Base-by-base conservation (phyloP, 164 flowering plant genomes). In the Magnolia changhungtana region DNA sequence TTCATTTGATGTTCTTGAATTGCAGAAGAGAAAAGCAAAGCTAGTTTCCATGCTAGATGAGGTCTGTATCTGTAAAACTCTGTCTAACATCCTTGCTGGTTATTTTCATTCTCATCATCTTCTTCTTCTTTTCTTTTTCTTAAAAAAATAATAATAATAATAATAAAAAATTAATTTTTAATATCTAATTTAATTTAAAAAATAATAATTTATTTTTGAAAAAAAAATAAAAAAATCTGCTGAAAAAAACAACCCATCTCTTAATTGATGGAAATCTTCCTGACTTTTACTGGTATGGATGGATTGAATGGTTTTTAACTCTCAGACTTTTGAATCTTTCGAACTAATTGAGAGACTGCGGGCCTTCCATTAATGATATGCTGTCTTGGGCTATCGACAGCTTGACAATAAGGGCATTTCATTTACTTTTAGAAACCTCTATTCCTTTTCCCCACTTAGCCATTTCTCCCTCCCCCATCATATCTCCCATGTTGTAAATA, bases 21-120 rank as follows among this genome's bases (percentile, higher is more conserved):
- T 94, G 79, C 98, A 96, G 85, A 90, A 88, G 79, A 86, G 95
- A 79, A 92, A 96, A 84, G 75, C 88, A 63, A 94, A 87, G 82
- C 84, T 96, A 74, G 82, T 96, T 82, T 85, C 91, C 73, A 89
- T 96, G 94, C 89, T 94, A 4, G 95, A 96, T 74, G 96, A 92
- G 97, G 99, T 95, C 84, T 18, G 67, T 59, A 31, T 8, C 6
- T 49, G 70, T 73, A 61, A 27, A 16, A 2, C 18, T 71, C 21
- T 51, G 16, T 7, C 16, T 73, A n/a, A 50, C 24, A 37, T 16
- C 24, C 55, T 49, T 24, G 29, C 18, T 31, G 8, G 20, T 31
- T 7, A 20, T 20, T 65, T 23, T 23, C 68, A 7, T 23, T 24
- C 24, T 11, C 23, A 7, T 64, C 23, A 64, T 64, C 23, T 68